Conservation (phyloP, 2,329 filamentous ascomycete genomes). For the Calycina marina region DNA sequence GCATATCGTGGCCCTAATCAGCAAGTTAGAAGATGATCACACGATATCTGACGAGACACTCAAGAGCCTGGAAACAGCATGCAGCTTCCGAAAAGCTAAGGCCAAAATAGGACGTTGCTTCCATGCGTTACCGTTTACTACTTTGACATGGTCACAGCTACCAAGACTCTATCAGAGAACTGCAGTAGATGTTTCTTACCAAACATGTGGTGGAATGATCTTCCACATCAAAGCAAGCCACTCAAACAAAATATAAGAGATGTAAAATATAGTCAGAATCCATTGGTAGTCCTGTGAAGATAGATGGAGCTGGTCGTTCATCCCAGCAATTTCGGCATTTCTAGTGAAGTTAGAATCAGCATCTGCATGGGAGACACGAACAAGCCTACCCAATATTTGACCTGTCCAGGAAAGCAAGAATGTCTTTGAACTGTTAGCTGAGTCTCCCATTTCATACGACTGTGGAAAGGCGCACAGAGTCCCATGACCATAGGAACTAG, state of each 20-base stretch:
- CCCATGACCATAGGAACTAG: slow-evolving; percentile 29
- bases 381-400: slow-evolving; percentile 36
- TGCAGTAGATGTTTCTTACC: no score
- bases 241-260: slow-evolving; percentile 27
- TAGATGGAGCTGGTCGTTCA: slow-evolving; percentile 33
- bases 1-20: slow-evolving; percentile 23
- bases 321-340: slow-evolving; percentile 39
- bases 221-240: slow-evolving; percentile 27
- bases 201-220: slow-evolving; percentile 25
- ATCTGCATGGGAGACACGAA: neutral
- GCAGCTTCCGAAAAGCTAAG: no score
- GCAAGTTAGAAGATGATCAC: no score
- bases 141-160: no score
- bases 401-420: slow-evolving; percentile 32
- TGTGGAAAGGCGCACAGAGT: slow-evolving; percentile 5
- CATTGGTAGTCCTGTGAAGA: slow-evolving; percentile 27
- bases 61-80: no score
- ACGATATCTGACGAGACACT: no score
- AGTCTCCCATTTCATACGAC: neutral
- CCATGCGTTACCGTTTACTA: no score
- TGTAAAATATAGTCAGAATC: slow-evolving; percentile 27
- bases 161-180: no score
- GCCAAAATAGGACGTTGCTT: no score
- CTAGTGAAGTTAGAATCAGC: no score
- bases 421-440: slow-evolving; percentile 19